These are phyloP conservation scores for Gloeophyllum trabeum DNA, from an alignment of 768 basidiomycete genomes.

Conservation along the genomic window DNA sequence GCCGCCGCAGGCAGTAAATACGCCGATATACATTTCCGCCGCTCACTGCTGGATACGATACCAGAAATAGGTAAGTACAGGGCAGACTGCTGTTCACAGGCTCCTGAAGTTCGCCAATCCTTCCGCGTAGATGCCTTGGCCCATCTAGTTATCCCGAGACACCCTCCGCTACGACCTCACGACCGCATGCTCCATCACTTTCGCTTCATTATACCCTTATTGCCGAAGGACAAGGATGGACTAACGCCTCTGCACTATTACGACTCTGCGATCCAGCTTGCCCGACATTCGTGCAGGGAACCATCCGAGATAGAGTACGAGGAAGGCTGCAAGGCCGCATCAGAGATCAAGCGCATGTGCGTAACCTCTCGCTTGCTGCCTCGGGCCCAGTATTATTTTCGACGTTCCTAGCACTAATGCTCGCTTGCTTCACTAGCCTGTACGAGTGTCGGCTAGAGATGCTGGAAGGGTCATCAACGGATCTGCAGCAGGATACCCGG, in stretches of 20 bases:
- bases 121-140: constrained; percentile 46
- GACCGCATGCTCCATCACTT: constrained; percentile 73
- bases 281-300: constrained; percentile 46
- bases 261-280: constrained; percentile 67
- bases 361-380: constrained; percentile 22
- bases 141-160: constrained; percentile 60
- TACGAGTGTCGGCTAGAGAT: constrained; percentile 57
- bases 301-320: constrained; percentile 60
- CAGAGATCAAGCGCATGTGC: constrained; percentile 51
- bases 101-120: neutral
- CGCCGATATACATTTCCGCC: constrained; percentile 52
- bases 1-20: constrained; percentile 39
- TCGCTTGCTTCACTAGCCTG: too few species aligned
- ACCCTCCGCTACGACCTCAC: constrained; percentile 61
- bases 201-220: constrained; percentile 58
- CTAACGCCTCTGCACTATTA: constrained; percentile 64
- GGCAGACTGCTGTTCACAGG: too few species aligned
- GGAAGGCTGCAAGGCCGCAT: constrained; percentile 48
- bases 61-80: constrained; percentile 54
- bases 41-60: constrained; percentile 61
- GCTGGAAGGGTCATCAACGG: constrained; percentile 42
- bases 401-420: too few species aligned
- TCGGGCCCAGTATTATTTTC: too few species aligned
- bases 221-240: constrained; percentile 47
- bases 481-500: too few species aligned